Percentiles rank a stretch among this genome's conserved stretches.
Evolutionary conservation across 768 basidiomycete species (phyloP).

Genomic region (Punctularia strigosozonata): DNA sequence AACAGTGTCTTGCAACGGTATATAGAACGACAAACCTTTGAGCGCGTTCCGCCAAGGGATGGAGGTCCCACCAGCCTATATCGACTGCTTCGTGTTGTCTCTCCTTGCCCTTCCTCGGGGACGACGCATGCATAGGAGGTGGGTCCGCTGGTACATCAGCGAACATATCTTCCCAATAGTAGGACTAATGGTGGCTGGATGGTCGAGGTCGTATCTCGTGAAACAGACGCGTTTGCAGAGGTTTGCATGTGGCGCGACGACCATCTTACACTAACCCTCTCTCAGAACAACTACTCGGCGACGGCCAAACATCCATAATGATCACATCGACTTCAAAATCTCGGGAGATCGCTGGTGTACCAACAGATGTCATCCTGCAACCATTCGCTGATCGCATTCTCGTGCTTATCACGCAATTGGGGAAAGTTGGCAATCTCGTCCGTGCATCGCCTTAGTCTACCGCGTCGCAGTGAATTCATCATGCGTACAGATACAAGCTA

Average conservation of each 20-base stretch:
- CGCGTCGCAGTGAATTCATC: slow-evolving; percentile 1
- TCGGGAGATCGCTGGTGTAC: slow-evolving; percentile 38
- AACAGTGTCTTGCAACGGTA: background rate
- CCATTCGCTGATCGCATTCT: slow-evolving; percentile 69
- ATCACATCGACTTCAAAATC: too few relatives aligned
- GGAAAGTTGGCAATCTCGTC: slow-evolving; percentile 85
- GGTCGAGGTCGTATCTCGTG: too few relatives aligned
- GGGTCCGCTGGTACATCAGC: slow-evolving; percentile 1
- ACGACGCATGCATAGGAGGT: slow-evolving; percentile 22
- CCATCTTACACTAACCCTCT: background rate
- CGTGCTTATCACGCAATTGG: slow-evolving; percentile 82
- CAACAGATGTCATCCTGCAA: slow-evolving; percentile 71
- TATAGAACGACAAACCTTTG: slow-evolving; percentile 29
- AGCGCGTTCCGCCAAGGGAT: slow-evolving; percentile 45
- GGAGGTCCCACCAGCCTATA: slow-evolving; percentile 65
- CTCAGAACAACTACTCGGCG: background rate
- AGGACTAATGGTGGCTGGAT: slow-evolving; percentile 1
- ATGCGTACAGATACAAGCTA: slow-evolving; percentile 60
- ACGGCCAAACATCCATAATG: too few relatives aligned
- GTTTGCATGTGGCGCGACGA: background rate
- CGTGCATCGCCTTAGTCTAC: slow-evolving; percentile 8
- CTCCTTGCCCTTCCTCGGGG: slow-evolving; percentile 35
- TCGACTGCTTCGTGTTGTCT: slow-evolving; percentile 44
- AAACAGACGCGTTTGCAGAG: background rate
- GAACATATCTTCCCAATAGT: background rate